These are phyloP conservation scores for Tuber brumale DNA, from an alignment of 495 filamentous ascomycete genomes.

Conservation along the genomic window DNA sequence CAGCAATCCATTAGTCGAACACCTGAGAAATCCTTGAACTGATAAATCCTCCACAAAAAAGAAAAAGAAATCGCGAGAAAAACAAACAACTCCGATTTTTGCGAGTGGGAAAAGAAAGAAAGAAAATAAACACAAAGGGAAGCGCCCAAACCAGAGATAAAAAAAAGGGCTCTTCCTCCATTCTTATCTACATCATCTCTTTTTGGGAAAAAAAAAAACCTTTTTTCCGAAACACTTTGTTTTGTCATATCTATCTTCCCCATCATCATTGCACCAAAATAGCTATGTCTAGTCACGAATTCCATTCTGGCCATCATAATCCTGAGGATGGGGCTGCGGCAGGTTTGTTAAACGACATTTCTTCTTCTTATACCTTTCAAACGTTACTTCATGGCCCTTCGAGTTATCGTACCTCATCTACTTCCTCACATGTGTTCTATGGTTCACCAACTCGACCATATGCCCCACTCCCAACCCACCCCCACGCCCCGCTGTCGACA, in stretches of 20 bases:
- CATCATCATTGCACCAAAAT: conserved; percentile 1
- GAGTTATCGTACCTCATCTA: conserved; percentile 26
- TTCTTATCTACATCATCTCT: background rate
- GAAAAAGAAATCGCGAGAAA: conserved; percentile 9
- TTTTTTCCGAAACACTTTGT: conserved; percentile 8
- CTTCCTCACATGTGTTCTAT: conserved; percentile 18
- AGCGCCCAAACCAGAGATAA: background rate
- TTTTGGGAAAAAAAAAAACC: conserved; percentile 6
- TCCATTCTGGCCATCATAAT: conserved; percentile 30
- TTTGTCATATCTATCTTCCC: conserved; percentile 1
- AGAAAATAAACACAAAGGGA: conserved; percentile 4
- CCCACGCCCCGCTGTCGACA: conserved; percentile 20
- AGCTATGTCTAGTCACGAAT: conserved; percentile 34
- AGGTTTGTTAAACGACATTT: conserved; percentile 3
- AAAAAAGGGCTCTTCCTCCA: background rate
- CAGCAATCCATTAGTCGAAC: conserved; percentile 10
- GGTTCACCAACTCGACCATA: conserved; percentile 20
- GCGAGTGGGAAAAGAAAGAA: background rate
- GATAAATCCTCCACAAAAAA: conserved; percentile 11
- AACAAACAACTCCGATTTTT: conserved; percentile 4
- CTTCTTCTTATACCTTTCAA: conserved; percentile 8
- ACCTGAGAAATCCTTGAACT: background rate
- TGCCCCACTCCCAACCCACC: conserved; percentile 16
- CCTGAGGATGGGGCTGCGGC: conserved; percentile 14
- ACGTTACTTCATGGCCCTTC: conserved; percentile 19